phyloP scores from a whole-genome alignment of 1,139 yeast genomes.

The Insectozyma bohioensis region DNA sequence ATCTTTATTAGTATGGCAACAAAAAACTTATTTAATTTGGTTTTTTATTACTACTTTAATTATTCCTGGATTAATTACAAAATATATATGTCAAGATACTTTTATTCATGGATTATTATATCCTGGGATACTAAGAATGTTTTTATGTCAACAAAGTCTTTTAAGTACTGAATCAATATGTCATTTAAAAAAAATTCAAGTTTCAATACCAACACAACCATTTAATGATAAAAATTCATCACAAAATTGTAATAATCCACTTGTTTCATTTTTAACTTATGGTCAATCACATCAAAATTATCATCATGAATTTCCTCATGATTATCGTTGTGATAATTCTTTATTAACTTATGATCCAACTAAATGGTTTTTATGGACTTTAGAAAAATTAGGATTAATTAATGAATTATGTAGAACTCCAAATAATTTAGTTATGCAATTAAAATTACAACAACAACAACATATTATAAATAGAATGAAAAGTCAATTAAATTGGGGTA shows the following conservation, averaged over 20 bases:
- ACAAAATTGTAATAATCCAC: constrained; percentile 47
- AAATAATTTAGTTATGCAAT: constrained; percentile 51
- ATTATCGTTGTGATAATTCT: constrained; percentile 52
- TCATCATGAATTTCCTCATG: constrained; percentile 76
- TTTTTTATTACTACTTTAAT: constrained; percentile 47
- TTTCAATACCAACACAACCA: constrained; percentile 51
- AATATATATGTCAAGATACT: constrained; percentile 40
- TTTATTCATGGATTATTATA: constrained; percentile 56
- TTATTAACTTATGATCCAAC: constrained; percentile 64
- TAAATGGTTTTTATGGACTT: constrained; percentile 53
- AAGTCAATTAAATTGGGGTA: constrained; percentile 74
- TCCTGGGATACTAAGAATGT: constrained; percentile 60
- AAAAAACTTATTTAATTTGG: constrained; percentile 43
- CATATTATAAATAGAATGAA: constrained; percentile 56
- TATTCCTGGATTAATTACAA: constrained; percentile 49
- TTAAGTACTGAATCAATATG: constrained; percentile 61
- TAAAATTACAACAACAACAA: constrained; percentile 65
- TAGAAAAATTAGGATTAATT: constrained; percentile 41
- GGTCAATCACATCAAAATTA: constrained; percentile 68
- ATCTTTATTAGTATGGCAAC: constrained; percentile 64
- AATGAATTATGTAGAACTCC: constrained; percentile 42
- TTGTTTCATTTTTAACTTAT: constrained; percentile 54
- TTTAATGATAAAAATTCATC: constrained; percentile 63
- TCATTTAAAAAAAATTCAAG: constrained; percentile 47
- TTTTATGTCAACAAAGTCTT: constrained; percentile 57